A percentile compares a stretch with the other conserved stretches of the same genome.
phyloP scores from a whole-genome alignment of 805 yeast genomes.

The Kuraishia ogatae region DNA sequence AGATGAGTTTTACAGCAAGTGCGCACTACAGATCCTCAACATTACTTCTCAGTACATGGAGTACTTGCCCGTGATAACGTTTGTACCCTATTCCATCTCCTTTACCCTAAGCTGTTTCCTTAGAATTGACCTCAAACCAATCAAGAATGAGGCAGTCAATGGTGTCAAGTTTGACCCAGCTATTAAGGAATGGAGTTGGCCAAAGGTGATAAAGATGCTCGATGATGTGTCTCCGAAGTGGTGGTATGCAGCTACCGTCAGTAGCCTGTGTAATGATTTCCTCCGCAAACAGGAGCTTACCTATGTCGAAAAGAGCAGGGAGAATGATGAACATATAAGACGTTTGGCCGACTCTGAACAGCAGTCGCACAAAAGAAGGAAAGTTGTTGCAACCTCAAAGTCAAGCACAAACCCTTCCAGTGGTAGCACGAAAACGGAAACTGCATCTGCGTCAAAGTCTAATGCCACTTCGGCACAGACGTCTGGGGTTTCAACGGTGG shows the following conservation, averaged over 20 bases:
- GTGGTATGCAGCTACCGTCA: conserved; percentile 13
- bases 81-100: conserved; percentile 11
- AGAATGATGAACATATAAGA: background rate
- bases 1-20: conserved; percentile 10
- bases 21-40: conserved; percentile 12
- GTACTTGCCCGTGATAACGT: conserved; percentile 10
- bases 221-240: conserved; percentile 5
- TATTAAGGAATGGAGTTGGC: conserved; percentile 8
- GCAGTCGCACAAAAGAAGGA: background rate
- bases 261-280: conserved; percentile 10
- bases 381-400: background rate
- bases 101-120: conserved; percentile 11
- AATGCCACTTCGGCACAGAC: background rate
- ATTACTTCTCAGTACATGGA: conserved; percentile 9
- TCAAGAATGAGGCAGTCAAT: conserved; percentile 9
- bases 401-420: background rate
- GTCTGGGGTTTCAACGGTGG: background rate
- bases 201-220: conserved; percentile 6
- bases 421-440: background rate
- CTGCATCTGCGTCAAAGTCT: background rate
- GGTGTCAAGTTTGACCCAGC: conserved; percentile 8
- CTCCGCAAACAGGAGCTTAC: conserved; percentile 5
- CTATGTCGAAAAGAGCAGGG: background rate
- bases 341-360: background rate
- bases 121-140: conserved; percentile 8